A percentile compares a stretch with the other conserved stretches of the same genome.
Conservation (phyloP, 176 grass and related monocot species). For the Oryza glumipatula region DNA sequence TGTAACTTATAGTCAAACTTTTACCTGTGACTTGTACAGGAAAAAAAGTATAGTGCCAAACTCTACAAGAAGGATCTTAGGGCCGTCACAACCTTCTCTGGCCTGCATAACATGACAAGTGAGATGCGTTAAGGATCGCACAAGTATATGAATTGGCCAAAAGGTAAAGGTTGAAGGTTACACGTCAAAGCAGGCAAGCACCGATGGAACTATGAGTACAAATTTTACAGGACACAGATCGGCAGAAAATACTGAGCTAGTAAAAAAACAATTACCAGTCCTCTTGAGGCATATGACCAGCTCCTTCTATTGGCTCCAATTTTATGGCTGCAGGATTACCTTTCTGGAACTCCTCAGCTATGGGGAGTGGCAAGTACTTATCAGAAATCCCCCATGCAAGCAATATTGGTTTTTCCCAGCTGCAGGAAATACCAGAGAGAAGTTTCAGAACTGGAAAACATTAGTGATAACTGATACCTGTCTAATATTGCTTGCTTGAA, state of each 20-base stretch:
- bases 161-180: not conserved
- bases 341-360: constrained; percentile 86
- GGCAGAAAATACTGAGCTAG: not conserved
- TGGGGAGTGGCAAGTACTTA: constrained; percentile 72
- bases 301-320: constrained; percentile 79
- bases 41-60: not conserved
- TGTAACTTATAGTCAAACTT: not conserved
- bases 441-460: not conserved
- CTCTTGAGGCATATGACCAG: constrained; percentile 95
- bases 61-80: constrained; percentile 61
- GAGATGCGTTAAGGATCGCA: constrained; percentile 6
- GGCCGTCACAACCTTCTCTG: constrained; percentile 84
- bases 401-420: constrained; percentile 85
- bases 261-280: constrained; percentile 66
- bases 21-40: not conserved
- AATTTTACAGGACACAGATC: not conserved
- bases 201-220: not conserved
- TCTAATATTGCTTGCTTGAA: constrained; percentile 3
- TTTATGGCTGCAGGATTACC: constrained; percentile 66
- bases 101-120: constrained; percentile 56
- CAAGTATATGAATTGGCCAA: not conserved
- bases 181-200: not conserved
- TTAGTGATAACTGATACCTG: not conserved
- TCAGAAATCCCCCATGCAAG: constrained; percentile 88
- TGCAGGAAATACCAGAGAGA: constrained; percentile 34